These are phyloP conservation scores for Arachnomyces sp. DNA, from an alignment of 2,329 filamentous ascomycete species.

Conservation along the genomic window DNA sequence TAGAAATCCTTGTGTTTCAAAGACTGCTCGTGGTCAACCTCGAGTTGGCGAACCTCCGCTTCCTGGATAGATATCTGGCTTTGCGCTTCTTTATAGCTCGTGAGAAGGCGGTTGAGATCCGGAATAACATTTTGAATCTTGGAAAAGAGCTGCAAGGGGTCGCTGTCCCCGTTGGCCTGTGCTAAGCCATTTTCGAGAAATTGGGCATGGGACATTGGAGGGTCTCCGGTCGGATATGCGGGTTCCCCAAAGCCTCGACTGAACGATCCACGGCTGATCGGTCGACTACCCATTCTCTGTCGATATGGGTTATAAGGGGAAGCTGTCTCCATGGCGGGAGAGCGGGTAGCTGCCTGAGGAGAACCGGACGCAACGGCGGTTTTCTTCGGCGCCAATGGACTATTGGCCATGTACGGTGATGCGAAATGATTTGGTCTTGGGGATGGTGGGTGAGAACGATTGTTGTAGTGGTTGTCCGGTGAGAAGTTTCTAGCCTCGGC, in stretches of 20 bases:
- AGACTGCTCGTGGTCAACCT: constrained; percentile 44
- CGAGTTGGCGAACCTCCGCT: constrained; percentile 42
- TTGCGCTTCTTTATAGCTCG: constrained; percentile 45
- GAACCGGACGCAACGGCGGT: constrained; percentile 5
- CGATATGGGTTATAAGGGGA: constrained; percentile 27
- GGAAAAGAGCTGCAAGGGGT: constrained; percentile 34
- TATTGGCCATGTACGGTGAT: constrained; percentile 25
- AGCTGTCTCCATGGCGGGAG: constrained; percentile 28
- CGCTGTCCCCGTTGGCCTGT: constrained; percentile 24
- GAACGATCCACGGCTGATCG: constrained; percentile 21
- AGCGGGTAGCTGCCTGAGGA: constrained; percentile 24
- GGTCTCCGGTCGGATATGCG: constrained; percentile 24
- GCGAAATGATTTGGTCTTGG: constrained; percentile 21
- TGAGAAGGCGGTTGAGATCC: constrained; percentile 37
- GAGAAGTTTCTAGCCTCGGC: constrained; percentile 7
- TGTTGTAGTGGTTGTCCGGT: too few relatives aligned
- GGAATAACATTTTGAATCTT: constrained; percentile 41
- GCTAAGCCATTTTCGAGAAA: constrained; percentile 25
- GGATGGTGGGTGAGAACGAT: constrained; percentile 8
- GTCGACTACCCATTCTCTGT: constrained; percentile 7
- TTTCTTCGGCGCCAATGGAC: constrained; percentile 19
- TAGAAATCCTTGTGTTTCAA: constrained; percentile 48
- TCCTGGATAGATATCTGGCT: constrained; percentile 44
- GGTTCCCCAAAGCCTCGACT: constrained; percentile 23
- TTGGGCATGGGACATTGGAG: constrained; percentile 18